A percentile compares a stretch with the other conserved stretches of the same genome.
phyloP scores from a whole-genome alignment of 768 basidiomycete genomes.

The Strobilomyces echinocephalus region DNA sequence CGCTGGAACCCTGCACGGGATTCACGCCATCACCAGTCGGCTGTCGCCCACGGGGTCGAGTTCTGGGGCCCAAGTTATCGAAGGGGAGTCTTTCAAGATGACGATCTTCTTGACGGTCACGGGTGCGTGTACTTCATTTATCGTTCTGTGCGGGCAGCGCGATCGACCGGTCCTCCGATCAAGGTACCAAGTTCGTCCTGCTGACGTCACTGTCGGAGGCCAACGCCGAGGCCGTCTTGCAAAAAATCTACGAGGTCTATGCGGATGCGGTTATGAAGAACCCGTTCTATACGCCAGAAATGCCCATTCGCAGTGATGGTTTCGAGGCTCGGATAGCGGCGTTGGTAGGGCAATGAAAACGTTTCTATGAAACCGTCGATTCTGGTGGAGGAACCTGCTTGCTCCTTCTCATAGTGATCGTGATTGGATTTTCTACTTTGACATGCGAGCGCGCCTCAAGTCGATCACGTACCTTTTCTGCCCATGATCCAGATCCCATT shows the following conservation, averaged over 20 bases:
- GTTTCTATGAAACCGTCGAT: neutral
- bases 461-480: too few relatives aligned
- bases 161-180: neutral
- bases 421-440: too few relatives aligned
- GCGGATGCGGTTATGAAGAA: slow-evolving; percentile 98
- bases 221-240: slow-evolving; percentile 64
- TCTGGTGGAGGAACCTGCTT: neutral
- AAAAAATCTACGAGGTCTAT: slow-evolving; percentile 89
- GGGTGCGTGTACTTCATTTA: slow-evolving; percentile 43
- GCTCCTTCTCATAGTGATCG: neutral
- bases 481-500: too few relatives aligned
- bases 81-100: slow-evolving; percentile 94
- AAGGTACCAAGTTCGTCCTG: slow-evolving; percentile 95
- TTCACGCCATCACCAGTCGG: slow-evolving; percentile 95
- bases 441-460: too few relatives aligned
- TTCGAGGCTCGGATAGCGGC: slow-evolving; percentile 73
- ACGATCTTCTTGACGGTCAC: slow-evolving; percentile 86
- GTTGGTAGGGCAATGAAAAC: slow-evolving; percentile 44
- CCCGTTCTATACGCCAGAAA: slow-evolving; percentile 98
- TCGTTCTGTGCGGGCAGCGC: neutral
- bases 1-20: slow-evolving; percentile 94
- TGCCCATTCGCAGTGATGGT: slow-evolving; percentile 91
- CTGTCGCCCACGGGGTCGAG: slow-evolving; percentile 78
- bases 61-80: slow-evolving; percentile 90
- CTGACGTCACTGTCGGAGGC: slow-evolving; percentile 76